A percentile compares a stretch with the other conserved stretches of the same genome.
phyloP scores from a whole-genome alignment of 1,284 basidiomycete genomes.

The Puccinia brachypodii region DNA sequence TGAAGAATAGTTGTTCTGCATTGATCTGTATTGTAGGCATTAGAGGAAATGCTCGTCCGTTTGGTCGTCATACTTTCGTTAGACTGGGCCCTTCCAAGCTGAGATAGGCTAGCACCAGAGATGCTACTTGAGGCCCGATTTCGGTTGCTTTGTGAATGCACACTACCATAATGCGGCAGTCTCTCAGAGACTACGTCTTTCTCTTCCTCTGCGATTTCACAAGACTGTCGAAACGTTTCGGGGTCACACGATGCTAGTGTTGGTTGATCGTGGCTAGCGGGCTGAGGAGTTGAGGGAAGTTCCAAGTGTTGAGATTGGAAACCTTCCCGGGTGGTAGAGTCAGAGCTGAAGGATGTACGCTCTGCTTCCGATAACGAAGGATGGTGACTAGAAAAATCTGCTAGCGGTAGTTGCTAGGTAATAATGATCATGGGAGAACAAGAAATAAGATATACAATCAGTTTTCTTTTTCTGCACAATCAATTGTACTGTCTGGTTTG shows the following conservation, averaged over 20 bases:
- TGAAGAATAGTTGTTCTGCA: not conserved
- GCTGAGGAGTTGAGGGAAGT: not conserved
- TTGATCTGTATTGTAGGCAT: not conserved
- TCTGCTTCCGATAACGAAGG: not conserved
- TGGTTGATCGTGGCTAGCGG: not conserved
- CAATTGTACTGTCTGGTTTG: too few species aligned
- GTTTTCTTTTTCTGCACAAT: too few species aligned
- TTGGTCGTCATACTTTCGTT: constrained; percentile 11
- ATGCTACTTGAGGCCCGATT: constrained; percentile 19
- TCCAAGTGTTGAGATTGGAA: not conserved
- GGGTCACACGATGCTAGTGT: not conserved
- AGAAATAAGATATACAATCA: not conserved
- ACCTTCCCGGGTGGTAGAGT: constrained; percentile 17
- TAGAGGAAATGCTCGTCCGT: constrained; percentile 13
- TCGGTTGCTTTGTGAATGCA: constrained; percentile 13
- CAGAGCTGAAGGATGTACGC: constrained; percentile 34
- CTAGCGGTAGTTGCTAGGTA: not conserved
- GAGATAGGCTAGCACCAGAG: constrained; percentile 4
- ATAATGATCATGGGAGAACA: not conserved
- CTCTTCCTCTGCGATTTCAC: constrained; percentile 9
- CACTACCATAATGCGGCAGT: not conserved
- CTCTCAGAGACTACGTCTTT: constrained; percentile 21
- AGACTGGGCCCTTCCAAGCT: not conserved
- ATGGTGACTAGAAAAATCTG: not conserved
- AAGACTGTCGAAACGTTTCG: not conserved